phyloP scores from a whole-genome alignment of 176 grass and related monocot genomes.

The Triticum dicoccoides region DNA sequence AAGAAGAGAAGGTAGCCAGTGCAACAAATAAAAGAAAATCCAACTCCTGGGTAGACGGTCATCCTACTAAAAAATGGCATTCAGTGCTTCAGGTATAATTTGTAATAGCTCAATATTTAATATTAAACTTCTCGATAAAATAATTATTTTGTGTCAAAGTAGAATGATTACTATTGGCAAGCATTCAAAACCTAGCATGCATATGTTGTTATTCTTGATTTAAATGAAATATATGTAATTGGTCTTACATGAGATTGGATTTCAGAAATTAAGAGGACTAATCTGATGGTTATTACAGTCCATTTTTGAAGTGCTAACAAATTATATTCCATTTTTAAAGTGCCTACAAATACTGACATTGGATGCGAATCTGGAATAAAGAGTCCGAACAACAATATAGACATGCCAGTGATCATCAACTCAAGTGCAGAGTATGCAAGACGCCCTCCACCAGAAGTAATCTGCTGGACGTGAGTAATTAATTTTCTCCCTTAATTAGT shows the following conservation, averaged over 20 bases:
- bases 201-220: neutral
- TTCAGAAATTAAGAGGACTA: neutral
- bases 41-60: neutral
- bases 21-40: neutral
- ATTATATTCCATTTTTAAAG: neutral
- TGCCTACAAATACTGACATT: neutral
- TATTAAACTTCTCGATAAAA: neutral
- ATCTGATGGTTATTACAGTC: neutral
- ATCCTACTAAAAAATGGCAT: neutral
- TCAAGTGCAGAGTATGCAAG: slow-evolving; percentile 29
- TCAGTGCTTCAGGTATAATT: slow-evolving; percentile 27
- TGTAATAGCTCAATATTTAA: neutral
- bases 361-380: neutral
- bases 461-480: slow-evolving; percentile 11
- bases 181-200: neutral
- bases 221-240: neutral
- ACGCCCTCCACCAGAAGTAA: slow-evolving; percentile 4
- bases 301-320: neutral
- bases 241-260: neutral
- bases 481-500: neutral
- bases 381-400: neutral
- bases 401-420: neutral
- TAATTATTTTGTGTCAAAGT: neutral
- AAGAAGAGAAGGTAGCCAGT: neutral
- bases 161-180: neutral